Percentiles rank a stretch among this genome's conserved stretches.
Evolutionary conservation across 148 eudicot species (phyloP).

Genomic region (Mesembryanthemum crystallinum): DNA sequence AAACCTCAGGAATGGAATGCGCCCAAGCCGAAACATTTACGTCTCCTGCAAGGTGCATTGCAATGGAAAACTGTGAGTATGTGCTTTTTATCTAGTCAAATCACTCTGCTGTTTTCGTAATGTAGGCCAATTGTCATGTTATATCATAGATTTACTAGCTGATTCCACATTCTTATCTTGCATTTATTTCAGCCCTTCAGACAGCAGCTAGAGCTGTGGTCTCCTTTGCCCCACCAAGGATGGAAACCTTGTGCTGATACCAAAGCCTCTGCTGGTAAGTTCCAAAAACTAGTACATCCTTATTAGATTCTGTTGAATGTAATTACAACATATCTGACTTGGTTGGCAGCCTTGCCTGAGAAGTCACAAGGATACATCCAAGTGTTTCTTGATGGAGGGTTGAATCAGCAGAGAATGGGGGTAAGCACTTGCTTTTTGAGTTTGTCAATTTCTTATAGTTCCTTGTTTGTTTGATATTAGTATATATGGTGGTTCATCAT

Average conservation of each 20-base stretch:
- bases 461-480: neutral
- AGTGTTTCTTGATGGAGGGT: slow-evolving; percentile 52
- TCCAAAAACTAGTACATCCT: neutral
- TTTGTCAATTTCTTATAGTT: neutral
- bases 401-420: slow-evolving; percentile 66
- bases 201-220: slow-evolving; percentile 60
- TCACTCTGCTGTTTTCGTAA: neutral
- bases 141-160: neutral
- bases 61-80: slow-evolving; percentile 65
- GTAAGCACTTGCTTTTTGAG: slow-evolving; percentile 27
- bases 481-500: neutral
- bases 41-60: slow-evolving; percentile 53
- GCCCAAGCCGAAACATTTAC: slow-evolving; percentile 58
- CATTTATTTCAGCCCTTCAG: slow-evolving; percentile 46
- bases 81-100: slow-evolving; percentile 23
- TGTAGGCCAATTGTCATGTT: neutral
- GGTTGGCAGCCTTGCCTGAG: slow-evolving; percentile 32
- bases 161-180: slow-evolving; percentile 11
- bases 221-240: slow-evolving; percentile 76
- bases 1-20: slow-evolving; percentile 78
- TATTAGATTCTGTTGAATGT: neutral
- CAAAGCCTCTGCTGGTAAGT: slow-evolving; percentile 41
- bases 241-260: slow-evolving; percentile 57
- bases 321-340: slow-evolving; percentile 6
- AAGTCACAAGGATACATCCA: slow-evolving; percentile 36